phyloP scores from a whole-genome alignment of 306 rosid species.

The Quillaja saponaria region DNA sequence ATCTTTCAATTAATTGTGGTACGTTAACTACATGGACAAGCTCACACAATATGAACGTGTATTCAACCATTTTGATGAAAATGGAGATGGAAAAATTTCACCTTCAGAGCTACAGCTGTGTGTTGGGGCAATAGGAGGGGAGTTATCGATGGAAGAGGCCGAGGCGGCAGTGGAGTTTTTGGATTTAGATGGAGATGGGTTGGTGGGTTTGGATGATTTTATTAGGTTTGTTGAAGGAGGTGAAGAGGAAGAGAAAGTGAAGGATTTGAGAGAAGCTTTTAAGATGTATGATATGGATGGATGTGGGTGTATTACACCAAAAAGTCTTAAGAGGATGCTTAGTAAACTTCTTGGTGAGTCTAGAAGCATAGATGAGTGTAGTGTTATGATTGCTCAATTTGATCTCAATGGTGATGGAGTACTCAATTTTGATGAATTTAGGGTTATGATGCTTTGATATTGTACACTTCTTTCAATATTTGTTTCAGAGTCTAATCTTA shows the following conservation, averaged over 20 bases:
- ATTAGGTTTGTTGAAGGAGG: conserved; percentile 69
- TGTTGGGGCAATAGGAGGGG: conserved; percentile 50
- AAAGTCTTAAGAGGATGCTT: conserved; percentile 70
- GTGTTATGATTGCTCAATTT: conserved; percentile 57
- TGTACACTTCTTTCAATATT: no score
- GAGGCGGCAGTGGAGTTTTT: conserved; percentile 45
- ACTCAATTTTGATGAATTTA: conserved; percentile 76
- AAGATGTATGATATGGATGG: conserved; percentile 81
- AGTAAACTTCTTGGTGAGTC: conserved; percentile 70
- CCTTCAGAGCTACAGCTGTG: conserved; percentile 62
- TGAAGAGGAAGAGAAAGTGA: conserved; percentile 67
- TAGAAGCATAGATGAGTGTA: conserved; percentile 56
- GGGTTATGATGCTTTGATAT: conserved; percentile 66
- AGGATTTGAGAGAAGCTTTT: conserved; percentile 64
- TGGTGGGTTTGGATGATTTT: conserved; percentile 65
- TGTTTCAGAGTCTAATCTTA: no score
- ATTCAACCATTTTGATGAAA: conserved; percentile 63
- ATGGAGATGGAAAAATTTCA: conserved; percentile 69
- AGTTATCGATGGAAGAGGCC: conserved; percentile 43
- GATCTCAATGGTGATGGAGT: conserved; percentile 89
- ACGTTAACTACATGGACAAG: conserved; percentile 44
- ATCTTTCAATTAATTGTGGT: no score
- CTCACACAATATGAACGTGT: conserved; percentile 48
- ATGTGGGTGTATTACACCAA: conserved; percentile 66
- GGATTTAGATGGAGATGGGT: conserved; percentile 64